Conservation (phyloP, 768 basidiomycete genomes). For the Tubosaeta brunneosetosa region DNA sequence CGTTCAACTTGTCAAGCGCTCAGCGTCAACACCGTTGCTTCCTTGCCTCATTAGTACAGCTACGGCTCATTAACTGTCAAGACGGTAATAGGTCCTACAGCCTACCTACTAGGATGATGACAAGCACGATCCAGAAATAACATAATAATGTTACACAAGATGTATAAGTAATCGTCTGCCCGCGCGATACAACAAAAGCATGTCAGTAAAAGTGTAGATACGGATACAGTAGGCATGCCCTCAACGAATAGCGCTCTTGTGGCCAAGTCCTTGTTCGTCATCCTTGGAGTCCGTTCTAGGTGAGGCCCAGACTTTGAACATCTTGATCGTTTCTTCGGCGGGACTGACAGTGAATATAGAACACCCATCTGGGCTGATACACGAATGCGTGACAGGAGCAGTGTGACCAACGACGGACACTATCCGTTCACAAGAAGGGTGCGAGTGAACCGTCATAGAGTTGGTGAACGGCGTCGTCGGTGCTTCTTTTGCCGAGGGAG, state of each 20-base stretch:
- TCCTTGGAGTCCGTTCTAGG: conserved; percentile 16
- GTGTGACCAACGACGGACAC: conserved; percentile 55
- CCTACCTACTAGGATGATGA: background rate
- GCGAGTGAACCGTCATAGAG: conserved; percentile 47
- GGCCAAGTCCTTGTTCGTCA: conserved; percentile 18
- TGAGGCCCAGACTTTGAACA: conserved; percentile 63
- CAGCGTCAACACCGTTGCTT: too few relatives aligned
- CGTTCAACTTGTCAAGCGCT: too few relatives aligned
- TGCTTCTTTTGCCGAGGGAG: conserved; percentile 20
- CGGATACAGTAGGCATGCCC: conserved; percentile 1
- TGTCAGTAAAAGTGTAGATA: conserved; percentile 8
- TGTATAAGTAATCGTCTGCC: conserved; percentile 1
- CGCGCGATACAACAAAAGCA: conserved; percentile 5
- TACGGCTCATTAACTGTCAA: background rate
- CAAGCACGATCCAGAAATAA: background rate
- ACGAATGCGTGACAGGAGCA: conserved; percentile 53
- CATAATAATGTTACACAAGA: conserved; percentile 10
- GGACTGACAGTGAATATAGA: conserved; percentile 62
- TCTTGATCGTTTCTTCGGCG: conserved; percentile 63
- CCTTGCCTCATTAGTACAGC: background rate
- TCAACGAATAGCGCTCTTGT: conserved; percentile 27
- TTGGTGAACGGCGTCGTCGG: conserved; percentile 32
- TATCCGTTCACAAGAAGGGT: conserved; percentile 48
- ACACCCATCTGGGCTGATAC: conserved; percentile 59
- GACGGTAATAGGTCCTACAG: background rate